Evolutionary conservation across 306 rosid genomes (phyloP), one percentile per base, ranked within the genome.

Genomic region (Oemleria cerasiformis): DNA sequence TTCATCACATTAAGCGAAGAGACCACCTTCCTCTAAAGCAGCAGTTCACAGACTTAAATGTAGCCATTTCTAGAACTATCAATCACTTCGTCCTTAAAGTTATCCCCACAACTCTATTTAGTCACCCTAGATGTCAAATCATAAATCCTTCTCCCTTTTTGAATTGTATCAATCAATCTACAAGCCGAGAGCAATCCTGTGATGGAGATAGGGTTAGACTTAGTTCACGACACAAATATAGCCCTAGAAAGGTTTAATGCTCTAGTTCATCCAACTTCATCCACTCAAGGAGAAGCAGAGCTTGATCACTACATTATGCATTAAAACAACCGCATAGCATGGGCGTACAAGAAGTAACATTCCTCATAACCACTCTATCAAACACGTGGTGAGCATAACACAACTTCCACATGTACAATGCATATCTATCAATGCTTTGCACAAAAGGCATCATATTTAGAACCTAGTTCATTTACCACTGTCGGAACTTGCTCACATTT

Each of bases 281-380:
- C 81, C 86, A 74, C 85, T 81, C 87, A 73, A 87, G 87, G 77
- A 87, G 74, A 49, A 41, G 41, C 41, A 78, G 13, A 3, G 86
- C 90, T 9, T 70, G 57, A 72, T 71, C 84, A 61, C 44, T 76
- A 59, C 77, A 64, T 44, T 86, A 84, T 4, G 40, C 45, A 15
- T 73, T 80, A 78, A 86, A 83, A 68, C 68, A 89, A 63, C 90
- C 90, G 44, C 77, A 72, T 42, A 89, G 83, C 84, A 87, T 78
- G 2, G 88, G 77, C 1, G 96, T 87, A 88, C 92, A 87, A 16
- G 92, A 79, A 9, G 82, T 83, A 67, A 89, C 83, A 80, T 89
- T 92, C 78, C 90, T 89, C 13, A 48, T 56, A 48, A 11, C 3
- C 86, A 83, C 81, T 77, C 66, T 61, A 78, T 87, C 87, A 81